Conservation (phyloP, 176 grass and related monocot genomes). For the Lolium multiflorum region DNA sequence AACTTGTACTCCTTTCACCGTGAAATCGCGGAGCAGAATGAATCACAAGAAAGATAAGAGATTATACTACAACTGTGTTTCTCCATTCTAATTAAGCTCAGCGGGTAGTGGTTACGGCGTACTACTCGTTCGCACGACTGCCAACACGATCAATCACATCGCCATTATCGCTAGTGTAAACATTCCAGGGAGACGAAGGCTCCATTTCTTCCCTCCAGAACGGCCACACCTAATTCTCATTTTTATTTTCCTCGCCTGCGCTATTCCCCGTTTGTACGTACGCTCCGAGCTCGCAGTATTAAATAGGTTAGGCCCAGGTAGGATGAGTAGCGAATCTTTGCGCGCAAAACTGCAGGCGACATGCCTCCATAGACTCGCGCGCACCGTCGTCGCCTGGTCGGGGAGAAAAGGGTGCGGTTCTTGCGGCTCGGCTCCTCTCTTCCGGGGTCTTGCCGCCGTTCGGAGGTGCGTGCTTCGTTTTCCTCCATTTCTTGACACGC, state of each 20-base stretch:
- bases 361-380: conserved; percentile 23
- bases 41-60: background rate
- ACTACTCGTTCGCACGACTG: conserved; percentile 20
- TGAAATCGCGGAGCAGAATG: background rate
- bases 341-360: conserved; percentile 15
- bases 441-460: conserved; percentile 35
- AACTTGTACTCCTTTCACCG: background rate
- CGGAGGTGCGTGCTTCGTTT: conserved; percentile 26
- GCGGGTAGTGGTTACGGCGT: background rate
- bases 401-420: conserved; percentile 32
- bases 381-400: background rate
- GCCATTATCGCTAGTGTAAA: conserved; percentile 4
- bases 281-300: conserved; percentile 22
- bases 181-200: background rate
- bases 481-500: background rate
- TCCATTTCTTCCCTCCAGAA: conserved; percentile 6
- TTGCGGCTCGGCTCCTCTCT: background rate
- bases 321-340: conserved; percentile 17
- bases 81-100: background rate
- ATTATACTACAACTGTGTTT: background rate
- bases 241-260: background rate
- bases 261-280: background rate
- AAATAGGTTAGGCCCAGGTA: conserved; percentile 28
- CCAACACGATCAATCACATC: conserved; percentile 4
- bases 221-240: background rate